Conservation (phyloP, 116 monocot species). For the Dioscorea cayenensis region DNA sequence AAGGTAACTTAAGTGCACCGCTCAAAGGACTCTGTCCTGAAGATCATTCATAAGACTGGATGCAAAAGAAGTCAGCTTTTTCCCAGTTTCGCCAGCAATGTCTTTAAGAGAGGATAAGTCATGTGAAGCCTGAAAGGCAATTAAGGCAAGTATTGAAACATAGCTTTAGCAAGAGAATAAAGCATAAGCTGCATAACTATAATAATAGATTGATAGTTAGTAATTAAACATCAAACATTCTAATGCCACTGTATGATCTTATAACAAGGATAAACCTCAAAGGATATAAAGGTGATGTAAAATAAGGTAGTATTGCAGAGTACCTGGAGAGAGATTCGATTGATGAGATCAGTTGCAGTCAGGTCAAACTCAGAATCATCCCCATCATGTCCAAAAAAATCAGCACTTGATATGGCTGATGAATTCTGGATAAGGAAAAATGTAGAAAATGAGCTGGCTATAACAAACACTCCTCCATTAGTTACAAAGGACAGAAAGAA, state of each 20-base stretch:
- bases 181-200: too few relatives aligned
- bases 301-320: neutral
- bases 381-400: conserved; percentile 64
- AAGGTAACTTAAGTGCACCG: neutral
- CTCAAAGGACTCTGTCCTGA: conserved; percentile 84
- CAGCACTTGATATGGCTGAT: conserved; percentile 89
- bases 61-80: conserved; percentile 72
- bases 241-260: neutral
- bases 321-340: conserved; percentile 92
- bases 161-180: neutral
- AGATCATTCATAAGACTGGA: conserved; percentile 67
- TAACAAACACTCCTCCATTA: neutral
- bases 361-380: conserved; percentile 60
- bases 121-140: conserved; percentile 59
- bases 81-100: conserved; percentile 85
- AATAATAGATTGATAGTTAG: too few relatives aligned
- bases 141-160: neutral
- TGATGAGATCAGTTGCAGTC: conserved; percentile 77
- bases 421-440: conserved; percentile 43
- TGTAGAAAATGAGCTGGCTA: neutral
- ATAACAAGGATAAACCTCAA: neutral
- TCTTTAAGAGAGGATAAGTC: conserved; percentile 79
- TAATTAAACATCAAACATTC: neutral
- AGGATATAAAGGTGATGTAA: neutral
- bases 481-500: neutral